These are phyloP conservation scores for Plasmopara muralis DNA, from an alignment of 352 stramenopile genomes.

Conservation along the genomic window DNA sequence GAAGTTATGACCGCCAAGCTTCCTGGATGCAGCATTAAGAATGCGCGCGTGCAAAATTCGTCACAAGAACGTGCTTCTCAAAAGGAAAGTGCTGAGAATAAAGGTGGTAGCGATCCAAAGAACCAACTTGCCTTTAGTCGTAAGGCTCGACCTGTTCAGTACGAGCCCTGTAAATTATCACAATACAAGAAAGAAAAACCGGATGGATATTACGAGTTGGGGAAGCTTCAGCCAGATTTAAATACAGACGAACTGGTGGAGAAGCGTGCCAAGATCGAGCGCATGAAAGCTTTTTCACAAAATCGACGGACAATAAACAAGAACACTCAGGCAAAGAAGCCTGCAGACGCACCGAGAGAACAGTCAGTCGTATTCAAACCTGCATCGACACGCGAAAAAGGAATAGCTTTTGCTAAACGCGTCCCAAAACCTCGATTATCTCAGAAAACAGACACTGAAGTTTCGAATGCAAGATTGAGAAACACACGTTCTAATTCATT, in stretches of 20 bases:
- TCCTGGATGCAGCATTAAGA: conserved; percentile 9
- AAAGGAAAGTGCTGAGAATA: conserved; percentile 55
- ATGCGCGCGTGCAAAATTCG: conserved; percentile 1
- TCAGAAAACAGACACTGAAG: conserved; percentile 15
- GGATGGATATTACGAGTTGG: conserved; percentile 78
- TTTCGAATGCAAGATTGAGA: neutral
- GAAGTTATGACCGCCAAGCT: conserved; percentile 3
- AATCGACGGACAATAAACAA: conserved; percentile 78
- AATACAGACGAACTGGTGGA: conserved; percentile 73
- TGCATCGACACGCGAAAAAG: conserved; percentile 63
- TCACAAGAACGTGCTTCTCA: conserved; percentile 36
- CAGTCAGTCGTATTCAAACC: conserved; percentile 20
- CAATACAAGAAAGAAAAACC: conserved; percentile 87
- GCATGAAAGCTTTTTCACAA: conserved; percentile 80
- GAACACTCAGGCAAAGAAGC: conserved; percentile 30
- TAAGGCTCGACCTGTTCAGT: conserved; percentile 65
- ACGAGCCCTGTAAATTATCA: conserved; percentile 76
- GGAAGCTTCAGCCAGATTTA: conserved; percentile 84
- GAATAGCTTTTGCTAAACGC: conserved; percentile 70
- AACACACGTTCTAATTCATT: conserved; percentile 1
- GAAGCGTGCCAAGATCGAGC: conserved; percentile 70
- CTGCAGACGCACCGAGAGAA: conserved; percentile 11
- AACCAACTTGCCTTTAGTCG: conserved; percentile 76
- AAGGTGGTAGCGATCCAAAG: conserved; percentile 36
- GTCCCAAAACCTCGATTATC: conserved; percentile 60